phyloP scores from a whole-genome alignment of 371 early-diverging fungal species.

The Mucor lusitanicus region DNA sequence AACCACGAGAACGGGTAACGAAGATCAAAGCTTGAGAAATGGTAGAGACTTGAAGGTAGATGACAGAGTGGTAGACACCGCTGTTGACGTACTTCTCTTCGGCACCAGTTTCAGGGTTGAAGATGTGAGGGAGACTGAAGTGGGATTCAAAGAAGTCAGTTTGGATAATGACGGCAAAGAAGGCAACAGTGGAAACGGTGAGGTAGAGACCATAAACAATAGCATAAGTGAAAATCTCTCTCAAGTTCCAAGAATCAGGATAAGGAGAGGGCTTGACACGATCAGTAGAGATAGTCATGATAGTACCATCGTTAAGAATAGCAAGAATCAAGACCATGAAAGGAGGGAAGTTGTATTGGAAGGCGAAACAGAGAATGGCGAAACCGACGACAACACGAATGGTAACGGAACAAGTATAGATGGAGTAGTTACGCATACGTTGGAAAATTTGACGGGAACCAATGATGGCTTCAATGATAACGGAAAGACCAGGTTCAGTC shows the following conservation, averaged over 20 bases:
- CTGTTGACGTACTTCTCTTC: constrained; percentile 49
- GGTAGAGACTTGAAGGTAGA: constrained; percentile 62
- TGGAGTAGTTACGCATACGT: constrained; percentile 69
- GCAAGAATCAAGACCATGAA: constrained; percentile 68
- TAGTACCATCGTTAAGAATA: constrained; percentile 66
- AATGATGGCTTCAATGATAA: constrained; percentile 70
- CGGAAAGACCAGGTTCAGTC: constrained; percentile 77
- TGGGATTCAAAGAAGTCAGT: constrained; percentile 49
- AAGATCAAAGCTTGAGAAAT: constrained; percentile 65
- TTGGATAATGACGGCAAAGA: constrained; percentile 49
- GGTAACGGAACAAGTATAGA: constrained; percentile 66
- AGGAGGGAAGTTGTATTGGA: constrained; percentile 65
- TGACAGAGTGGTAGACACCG: constrained; percentile 51
- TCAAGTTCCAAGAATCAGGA: constrained; percentile 62
- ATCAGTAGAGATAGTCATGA: constrained; percentile 66
- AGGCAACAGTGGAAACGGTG: constrained; percentile 58
- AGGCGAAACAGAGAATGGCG: constrained; percentile 59
- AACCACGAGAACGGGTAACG: constrained; percentile 63
- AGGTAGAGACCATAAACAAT: constrained; percentile 61
- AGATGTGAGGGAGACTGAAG: constrained; percentile 20
- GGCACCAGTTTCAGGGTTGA: constrained; percentile 38
- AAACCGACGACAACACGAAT: constrained; percentile 69
- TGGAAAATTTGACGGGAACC: constrained; percentile 75
- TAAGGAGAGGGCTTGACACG: constrained; percentile 60
- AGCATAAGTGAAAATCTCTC: constrained; percentile 61